Base-by-base conservation (phyloP, 192 early-diverging fungal genomes). In the Dispira parvispora region DNA sequence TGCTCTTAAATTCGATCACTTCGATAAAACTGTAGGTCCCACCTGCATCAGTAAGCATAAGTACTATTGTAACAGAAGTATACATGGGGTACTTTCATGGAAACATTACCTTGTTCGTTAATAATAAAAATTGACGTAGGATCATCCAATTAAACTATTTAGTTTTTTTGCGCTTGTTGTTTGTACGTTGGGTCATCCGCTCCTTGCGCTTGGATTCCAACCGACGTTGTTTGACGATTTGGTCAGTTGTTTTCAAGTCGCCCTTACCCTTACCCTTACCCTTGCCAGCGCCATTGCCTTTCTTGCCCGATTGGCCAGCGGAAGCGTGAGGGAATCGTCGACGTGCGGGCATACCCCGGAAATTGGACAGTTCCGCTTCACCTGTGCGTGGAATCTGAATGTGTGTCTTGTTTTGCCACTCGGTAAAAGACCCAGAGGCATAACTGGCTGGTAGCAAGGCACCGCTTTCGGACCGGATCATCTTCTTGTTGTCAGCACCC, bases 401-500 rank as follows among this genome's bases (percentile, higher is more conserved):
- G 66, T 87, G 84, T 50, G 82, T 92, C 73, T 89, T 88, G 62
- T 94, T 87, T 67, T 90, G 83, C 96, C 96, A 99, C 46, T 88
- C 84, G 57, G 80, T 77, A 69, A 91, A 98, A 47, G 85, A 84
- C 60, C 88, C 87, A 12, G 84, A 80, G 65, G 91, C 92, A 75
- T 86, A 97, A 18, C 81, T 81, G 6, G 92, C 96, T 5, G 87
- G 86, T 27, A 99, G 80, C 67, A 86, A 72, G n/a, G 85, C 83
- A 43, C 96, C 96, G 56, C 78, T 87, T 66, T 99, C 96, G 4
- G 88, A 91, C 45, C 79, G 80, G 60, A 99, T 95, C 62, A 90
- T 64, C 78, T 97, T 99, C 68, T 91, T 91, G 74, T 99, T 99
- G 66, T 99, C 94, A 0, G 86, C 67, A 16, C 96, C 96, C 63